A percentile compares a stretch with the other conserved stretches of the same genome.
Conservation (phyloP, 805 yeast species). For the Hanseniaspora vineae region DNA sequence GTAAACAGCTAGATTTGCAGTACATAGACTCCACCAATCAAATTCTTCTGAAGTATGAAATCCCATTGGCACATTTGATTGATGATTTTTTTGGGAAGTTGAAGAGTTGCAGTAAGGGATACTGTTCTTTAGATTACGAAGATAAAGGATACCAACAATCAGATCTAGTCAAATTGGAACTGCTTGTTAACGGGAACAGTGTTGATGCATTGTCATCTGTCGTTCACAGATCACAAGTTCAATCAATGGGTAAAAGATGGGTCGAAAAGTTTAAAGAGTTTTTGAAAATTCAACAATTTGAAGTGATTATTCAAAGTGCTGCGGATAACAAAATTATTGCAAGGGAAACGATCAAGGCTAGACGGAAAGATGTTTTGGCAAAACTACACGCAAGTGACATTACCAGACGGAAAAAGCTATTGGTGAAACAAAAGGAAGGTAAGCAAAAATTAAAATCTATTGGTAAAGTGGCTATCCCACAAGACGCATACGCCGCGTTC, state of each 20-base stretch:
- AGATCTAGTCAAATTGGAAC: conserved; percentile 75
- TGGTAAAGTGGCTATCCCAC: conserved; percentile 67
- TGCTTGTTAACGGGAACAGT: conserved; percentile 76
- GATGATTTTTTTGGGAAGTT: conserved; percentile 93
- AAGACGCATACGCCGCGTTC: conserved; percentile 84
- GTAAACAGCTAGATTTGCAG: conserved; percentile 66
- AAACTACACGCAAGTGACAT: conserved; percentile 89
- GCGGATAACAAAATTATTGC: conserved; percentile 74
- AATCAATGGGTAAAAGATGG: conserved; percentile 63
- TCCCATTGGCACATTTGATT: conserved; percentile 82
- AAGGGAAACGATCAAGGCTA: conserved; percentile 85
- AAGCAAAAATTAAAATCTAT: conserved; percentile 65
- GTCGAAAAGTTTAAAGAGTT: conserved; percentile 72
- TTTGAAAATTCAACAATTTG: conserved; percentile 72
- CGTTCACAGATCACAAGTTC: conserved; percentile 71
- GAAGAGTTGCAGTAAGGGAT: conserved; percentile 82
- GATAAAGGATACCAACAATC: conserved; percentile 78
- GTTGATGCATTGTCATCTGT: conserved; percentile 90
- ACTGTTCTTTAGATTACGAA: conserved; percentile 89
- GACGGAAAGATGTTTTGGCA: conserved; percentile 89
- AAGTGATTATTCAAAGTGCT: conserved; percentile 83
- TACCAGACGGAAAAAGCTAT: conserved; percentile 74
- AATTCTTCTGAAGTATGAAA: conserved; percentile 60
- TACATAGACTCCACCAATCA: conserved; percentile 64
- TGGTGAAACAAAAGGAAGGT: conserved; percentile 87